Evolutionary conservation across 768 basidiomycete species (phyloP).

Genomic region (Tephrocybe sp.): DNA sequence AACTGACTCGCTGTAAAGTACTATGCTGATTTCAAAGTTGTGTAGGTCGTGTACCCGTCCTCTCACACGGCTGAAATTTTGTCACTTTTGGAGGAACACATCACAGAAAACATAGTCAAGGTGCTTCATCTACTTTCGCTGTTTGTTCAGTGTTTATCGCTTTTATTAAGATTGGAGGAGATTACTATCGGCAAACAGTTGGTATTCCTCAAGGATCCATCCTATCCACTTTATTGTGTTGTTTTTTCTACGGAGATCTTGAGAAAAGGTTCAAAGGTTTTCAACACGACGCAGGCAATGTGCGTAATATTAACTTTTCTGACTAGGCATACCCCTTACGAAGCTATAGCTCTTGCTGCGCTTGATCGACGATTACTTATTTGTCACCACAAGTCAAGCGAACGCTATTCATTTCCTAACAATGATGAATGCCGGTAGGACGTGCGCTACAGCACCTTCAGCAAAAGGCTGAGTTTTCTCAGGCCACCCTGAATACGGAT

Average conservation of each 20-base stretch:
- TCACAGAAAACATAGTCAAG: constrained; percentile 91
- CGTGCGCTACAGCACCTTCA: neutral
- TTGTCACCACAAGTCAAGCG: constrained; percentile 64
- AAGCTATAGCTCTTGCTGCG: constrained; percentile 65
- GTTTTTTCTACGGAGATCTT: constrained; percentile 92
- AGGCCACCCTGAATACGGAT: constrained; percentile 96
- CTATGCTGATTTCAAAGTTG: neutral
- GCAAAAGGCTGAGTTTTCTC: neutral
- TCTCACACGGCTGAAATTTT: constrained; percentile 60
- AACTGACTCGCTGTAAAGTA: neutral
- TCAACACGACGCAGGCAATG: constrained; percentile 56
- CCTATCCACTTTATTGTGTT: constrained; percentile 91
- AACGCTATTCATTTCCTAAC: constrained; percentile 69
- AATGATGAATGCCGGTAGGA: constrained; percentile 69
- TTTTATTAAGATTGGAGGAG: constrained; percentile 64
- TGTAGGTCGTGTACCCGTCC: constrained; percentile 43
- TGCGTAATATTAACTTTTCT: constrained; percentile 33
- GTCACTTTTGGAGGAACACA: constrained; percentile 81
- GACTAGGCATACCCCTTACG: neutral
- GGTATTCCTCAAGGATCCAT: constrained; percentile 98
- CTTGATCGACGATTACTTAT: constrained; percentile 93
- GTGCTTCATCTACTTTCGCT: constrained; percentile 29
- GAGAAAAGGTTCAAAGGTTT: constrained; percentile 60
- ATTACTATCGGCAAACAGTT: constrained; percentile 83
- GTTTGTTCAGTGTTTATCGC: neutral